These are phyloP conservation scores for Porogramme epimiltina DNA, from an alignment of 1,284 basidiomycete genomes.

Conservation along the genomic window DNA sequence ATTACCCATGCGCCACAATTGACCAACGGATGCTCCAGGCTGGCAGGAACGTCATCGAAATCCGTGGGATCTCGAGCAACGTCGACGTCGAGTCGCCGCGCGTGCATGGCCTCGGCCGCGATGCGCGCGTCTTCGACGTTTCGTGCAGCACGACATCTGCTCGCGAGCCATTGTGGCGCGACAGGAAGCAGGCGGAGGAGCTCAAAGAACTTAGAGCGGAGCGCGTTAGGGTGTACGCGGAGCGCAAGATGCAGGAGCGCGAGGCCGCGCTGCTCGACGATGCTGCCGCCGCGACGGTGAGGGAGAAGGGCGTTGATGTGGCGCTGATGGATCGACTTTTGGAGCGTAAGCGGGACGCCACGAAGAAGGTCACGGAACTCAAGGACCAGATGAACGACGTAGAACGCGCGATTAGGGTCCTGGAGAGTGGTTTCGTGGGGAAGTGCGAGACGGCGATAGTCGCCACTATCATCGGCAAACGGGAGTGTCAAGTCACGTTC, in stretches of 20 bases:
- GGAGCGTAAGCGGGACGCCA: slow-evolving; percentile 38
- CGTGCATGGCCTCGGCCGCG: slow-evolving; percentile 44
- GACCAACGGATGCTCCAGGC: slow-evolving; percentile 37
- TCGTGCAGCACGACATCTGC: slow-evolving; percentile 38
- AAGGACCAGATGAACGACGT: slow-evolving; percentile 42
- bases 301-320: slow-evolving; percentile 28
- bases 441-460: slow-evolving; percentile 37
- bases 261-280: slow-evolving; percentile 42
- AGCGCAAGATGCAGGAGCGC: slow-evolving; percentile 40
- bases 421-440: slow-evolving; percentile 35
- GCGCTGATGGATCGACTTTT: slow-evolving; percentile 46
- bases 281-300: slow-evolving; percentile 44
- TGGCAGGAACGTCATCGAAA: slow-evolving; percentile 51
- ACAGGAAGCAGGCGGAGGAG: slow-evolving; percentile 28
- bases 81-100: slow-evolving; percentile 52
- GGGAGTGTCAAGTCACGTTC: slow-evolving; percentile 39
- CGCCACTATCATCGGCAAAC: slow-evolving; percentile 40
- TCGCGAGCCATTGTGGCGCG: slow-evolving; percentile 3
- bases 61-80: slow-evolving; percentile 45
- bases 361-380: slow-evolving; percentile 39
- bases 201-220: slow-evolving; percentile 39
- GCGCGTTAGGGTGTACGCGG: slow-evolving; percentile 37
- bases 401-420: slow-evolving; percentile 27
- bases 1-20: no score
- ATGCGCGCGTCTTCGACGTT: slow-evolving; percentile 50